These are phyloP conservation scores for Vigna nakashimae DNA, from an alignment of 306 rosid species.

Conservation along the genomic window DNA sequence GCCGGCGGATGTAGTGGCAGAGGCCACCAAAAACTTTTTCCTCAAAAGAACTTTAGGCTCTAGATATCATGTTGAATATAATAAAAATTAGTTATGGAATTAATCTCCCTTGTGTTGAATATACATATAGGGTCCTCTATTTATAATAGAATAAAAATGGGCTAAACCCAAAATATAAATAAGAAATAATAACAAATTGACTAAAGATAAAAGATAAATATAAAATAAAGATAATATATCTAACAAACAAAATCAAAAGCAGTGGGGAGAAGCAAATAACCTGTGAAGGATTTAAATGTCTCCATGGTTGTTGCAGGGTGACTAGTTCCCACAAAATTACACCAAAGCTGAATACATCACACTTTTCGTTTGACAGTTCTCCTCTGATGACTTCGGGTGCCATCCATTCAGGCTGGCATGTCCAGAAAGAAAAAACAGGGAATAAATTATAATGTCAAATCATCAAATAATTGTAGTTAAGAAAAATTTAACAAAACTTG, in stretches of 20 bases:
- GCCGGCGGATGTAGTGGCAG: no score
- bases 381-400: constrained; percentile 98
- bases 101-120: no score
- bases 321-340: constrained; percentile 94
- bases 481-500: constrained; percentile 2
- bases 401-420: constrained; percentile 89
- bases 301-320: constrained; percentile 94
- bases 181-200: no score
- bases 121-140: no score
- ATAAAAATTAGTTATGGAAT: no score
- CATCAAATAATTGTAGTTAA: constrained; percentile 22
- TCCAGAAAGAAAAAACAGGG: constrained; percentile 3
- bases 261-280: constrained; percentile 48
- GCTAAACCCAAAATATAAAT: no score
- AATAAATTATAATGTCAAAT: constrained; percentile 39
- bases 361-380: constrained; percentile 88
- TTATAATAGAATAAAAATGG: no score
- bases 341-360: constrained; percentile 94
- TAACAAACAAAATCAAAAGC: neutral
- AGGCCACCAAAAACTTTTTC: no score
- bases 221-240: no score
- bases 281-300: constrained; percentile 79
- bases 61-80: no score
- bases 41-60: no score
- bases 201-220: no score